These are phyloP conservation scores for Lactarius psammicola DNA, from an alignment of 768 basidiomycete genomes.

Conservation along the genomic window DNA sequence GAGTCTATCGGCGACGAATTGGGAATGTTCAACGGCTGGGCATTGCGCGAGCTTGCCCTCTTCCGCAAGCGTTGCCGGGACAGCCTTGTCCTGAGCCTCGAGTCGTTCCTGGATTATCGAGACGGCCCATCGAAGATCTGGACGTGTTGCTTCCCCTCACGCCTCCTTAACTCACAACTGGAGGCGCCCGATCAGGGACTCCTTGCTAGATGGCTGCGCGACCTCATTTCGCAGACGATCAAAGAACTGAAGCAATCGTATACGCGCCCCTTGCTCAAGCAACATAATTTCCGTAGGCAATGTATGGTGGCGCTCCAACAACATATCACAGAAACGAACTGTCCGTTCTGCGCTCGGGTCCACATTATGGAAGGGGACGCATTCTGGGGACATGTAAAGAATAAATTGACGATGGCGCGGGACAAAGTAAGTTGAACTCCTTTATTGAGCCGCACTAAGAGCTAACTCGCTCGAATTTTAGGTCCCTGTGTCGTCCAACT, in stretches of 20 bases:
- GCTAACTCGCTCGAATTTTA: neutral
- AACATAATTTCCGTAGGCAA: conserved; percentile 5
- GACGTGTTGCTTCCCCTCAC: neutral
- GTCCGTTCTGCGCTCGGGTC: neutral
- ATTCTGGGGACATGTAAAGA: conserved; percentile 9
- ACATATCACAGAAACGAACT: neutral
- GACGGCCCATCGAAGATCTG: conserved; percentile 12
- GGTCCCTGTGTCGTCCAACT: neutral
- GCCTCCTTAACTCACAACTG: neutral
- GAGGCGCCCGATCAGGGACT: neutral
- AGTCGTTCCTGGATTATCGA: neutral
- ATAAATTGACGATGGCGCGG: conserved; percentile 7
- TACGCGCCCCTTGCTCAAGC: conserved; percentile 8
- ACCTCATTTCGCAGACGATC: conserved; percentile 4
- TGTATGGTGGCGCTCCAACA: conserved; percentile 6
- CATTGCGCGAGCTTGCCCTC: conserved; percentile 6
- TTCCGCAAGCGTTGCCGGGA: conserved; percentile 15
- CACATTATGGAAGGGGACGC: conserved; percentile 8
- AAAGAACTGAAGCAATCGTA: conserved; percentile 6
- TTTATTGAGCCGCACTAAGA: neutral
- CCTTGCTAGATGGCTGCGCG: conserved; percentile 7
- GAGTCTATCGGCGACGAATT: conserved; percentile 11
- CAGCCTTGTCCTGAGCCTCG: conserved; percentile 7
- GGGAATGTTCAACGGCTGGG: conserved; percentile 5
- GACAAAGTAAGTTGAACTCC: conserved; percentile 6